Evolutionary conservation across 345 rosid species (phyloP), one percentile per base, ranked within the genome.

Genomic region (Pugionium dolabratum): DNA sequence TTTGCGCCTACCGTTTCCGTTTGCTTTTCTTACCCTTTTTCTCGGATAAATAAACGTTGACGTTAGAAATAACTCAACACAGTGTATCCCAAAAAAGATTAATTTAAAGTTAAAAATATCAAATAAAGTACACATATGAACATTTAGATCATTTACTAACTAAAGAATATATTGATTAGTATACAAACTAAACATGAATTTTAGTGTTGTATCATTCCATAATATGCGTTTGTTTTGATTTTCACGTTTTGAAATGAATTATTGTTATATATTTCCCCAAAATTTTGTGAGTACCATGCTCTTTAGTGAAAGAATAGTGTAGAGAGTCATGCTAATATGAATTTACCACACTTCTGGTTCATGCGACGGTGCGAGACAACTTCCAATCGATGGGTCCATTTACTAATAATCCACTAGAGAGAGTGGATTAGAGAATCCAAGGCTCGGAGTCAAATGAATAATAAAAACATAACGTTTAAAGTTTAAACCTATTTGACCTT

Each of bases 401-500:
- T 59, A 52, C 62, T 18, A 18, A 18, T 42, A 33, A 52, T 48
- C 71, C 70, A 64, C 65, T 43, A 64, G 39, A 73, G 52, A 10
- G 29, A 73, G 77, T 60, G 77, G 77, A 66, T 73, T 66, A 60
- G 57, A 66, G 77, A 73, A 73, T 73, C 77, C 72, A 66, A 73
- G 50, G 72, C 62, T 45, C 62, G 4, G 18, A 3, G 54, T 43
- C 6, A 35, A 42, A 37, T 4, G 57, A 62, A 55, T 54, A 4
- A 27, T 32, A 45, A 29, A 28, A 32, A 4, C 46, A 39, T 9
- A 45, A 45, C 3, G 25, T 47, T 47, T 8, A 35, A 45, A 6
- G 26, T 42, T 47, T 4, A 37, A 56, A 67, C 48, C 18, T 27
- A 46, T 54, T 27, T 59, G 48, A 40, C 53, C 48, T 28, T 9